phyloP scores from a whole-genome alignment of 371 early-diverging fungal species.

The Mucor mucedo region DNA sequence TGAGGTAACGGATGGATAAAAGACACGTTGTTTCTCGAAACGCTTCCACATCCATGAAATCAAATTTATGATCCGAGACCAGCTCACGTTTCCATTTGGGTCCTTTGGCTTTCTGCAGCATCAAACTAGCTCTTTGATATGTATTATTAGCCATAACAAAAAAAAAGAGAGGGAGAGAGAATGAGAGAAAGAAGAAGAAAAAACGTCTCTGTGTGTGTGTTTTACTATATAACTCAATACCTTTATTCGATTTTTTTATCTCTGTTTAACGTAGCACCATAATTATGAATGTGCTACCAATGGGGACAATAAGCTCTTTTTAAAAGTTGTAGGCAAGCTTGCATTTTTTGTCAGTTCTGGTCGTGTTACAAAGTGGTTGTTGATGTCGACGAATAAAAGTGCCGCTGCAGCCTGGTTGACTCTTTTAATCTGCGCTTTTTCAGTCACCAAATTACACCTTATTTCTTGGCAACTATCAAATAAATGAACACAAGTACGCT shows the following conservation, averaged over 20 bases:
- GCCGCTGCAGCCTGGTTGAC: no score
- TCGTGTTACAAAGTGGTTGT: no score
- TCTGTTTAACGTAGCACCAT: conserved; percentile 17
- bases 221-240: neutral
- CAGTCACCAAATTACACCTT: no score
- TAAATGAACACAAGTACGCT: no score
- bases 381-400: no score
- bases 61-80: conserved; percentile 87
- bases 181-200: no score
- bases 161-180: neutral
- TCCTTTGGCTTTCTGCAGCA: conserved; percentile 34
- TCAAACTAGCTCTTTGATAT: conserved; percentile 20
- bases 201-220: no score
- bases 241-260: neutral
- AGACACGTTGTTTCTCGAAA: conserved; percentile 59
- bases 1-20: conserved; percentile 57
- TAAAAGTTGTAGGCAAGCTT: neutral
- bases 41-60: conserved; percentile 84
- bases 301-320: conserved; percentile 11
- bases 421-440: no score
- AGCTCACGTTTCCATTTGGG: conserved; percentile 82
- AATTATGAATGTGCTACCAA: conserved; percentile 14
- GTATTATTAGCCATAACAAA: neutral
- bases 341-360: no score
- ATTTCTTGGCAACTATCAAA: no score